Conservation (phyloP, 345 rosid genomes). For the Hibiscus tridactylites region DNA sequence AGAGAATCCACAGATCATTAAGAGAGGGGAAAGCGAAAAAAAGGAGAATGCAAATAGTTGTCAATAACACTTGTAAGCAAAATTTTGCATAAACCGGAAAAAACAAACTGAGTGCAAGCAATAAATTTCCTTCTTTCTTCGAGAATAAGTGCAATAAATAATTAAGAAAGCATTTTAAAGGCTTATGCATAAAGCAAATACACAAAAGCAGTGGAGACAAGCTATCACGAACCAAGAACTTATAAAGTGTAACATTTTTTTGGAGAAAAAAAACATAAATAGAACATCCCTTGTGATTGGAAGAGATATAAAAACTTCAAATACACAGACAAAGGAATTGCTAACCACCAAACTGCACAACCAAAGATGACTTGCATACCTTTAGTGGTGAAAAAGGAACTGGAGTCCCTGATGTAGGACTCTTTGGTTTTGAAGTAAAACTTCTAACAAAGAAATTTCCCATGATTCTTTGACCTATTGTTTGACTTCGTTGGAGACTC, state of each 20-base stretch:
- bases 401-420: slow-evolving; percentile 43
- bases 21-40: background rate
- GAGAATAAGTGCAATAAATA: background rate
- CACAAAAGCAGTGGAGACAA: background rate
- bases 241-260: background rate
- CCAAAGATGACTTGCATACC: slow-evolving; percentile 30
- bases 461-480: slow-evolving; percentile 74
- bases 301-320: background rate
- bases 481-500: slow-evolving; percentile 60
- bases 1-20: background rate
- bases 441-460: slow-evolving; percentile 71
- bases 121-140: background rate
- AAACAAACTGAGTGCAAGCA: background rate
- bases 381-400: slow-evolving; percentile 68
- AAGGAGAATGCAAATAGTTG: background rate
- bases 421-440: slow-evolving; percentile 71
- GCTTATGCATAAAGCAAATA: background rate
- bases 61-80: background rate
- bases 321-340: background rate
- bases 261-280: background rate
- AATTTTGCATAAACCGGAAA: background rate
- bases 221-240: background rate
- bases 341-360: background rate
- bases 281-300: background rate
- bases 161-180: background rate